Evolutionary conservation across 192 early-diverging fungal species (phyloP).

Genomic region (Chytriomyces sp.): DNA sequence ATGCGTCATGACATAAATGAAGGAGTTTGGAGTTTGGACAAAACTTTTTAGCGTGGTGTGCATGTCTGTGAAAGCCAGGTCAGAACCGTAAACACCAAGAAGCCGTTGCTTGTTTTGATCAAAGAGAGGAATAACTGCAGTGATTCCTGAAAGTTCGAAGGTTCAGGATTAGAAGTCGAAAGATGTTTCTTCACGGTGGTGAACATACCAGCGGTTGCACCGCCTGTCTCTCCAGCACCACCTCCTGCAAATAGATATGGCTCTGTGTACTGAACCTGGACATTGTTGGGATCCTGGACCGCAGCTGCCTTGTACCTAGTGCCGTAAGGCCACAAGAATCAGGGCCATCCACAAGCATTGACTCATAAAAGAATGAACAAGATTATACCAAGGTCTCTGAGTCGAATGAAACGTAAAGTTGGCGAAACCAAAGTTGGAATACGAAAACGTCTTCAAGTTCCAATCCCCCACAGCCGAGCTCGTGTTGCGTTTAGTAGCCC

Average conservation of each 20-base stretch:
- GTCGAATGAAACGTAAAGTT: neutral
- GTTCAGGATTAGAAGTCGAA: neutral
- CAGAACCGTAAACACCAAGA: neutral
- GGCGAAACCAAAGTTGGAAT: neutral
- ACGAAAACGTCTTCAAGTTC: neutral
- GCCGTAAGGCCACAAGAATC: too few relatives aligned
- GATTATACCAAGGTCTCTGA: neutral
- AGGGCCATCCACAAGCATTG: too few relatives aligned
- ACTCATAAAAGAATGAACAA: too few relatives aligned
- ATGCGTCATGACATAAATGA: constrained; percentile 23
- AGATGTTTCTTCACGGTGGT: neutral
- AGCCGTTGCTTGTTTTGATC: neutral
- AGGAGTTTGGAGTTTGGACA: neutral
- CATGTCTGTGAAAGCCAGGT: constrained; percentile 13
- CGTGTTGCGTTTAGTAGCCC: neutral
- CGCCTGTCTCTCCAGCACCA: neutral
- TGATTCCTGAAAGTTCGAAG: neutral
- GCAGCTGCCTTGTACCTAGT: too few relatives aligned
- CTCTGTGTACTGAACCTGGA: neutral
- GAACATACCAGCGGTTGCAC: constrained; percentile 5
- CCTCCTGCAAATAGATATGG: neutral
- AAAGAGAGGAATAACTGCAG: neutral
- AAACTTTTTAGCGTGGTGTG: neutral
- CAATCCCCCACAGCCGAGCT: neutral
- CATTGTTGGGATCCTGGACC: neutral